Percentiles rank a stretch among this genome's conserved stretches.
Evolutionary conservation across 768 basidiomycete species (phyloP).

Genomic region (Rhodocollybia butyracea): DNA sequence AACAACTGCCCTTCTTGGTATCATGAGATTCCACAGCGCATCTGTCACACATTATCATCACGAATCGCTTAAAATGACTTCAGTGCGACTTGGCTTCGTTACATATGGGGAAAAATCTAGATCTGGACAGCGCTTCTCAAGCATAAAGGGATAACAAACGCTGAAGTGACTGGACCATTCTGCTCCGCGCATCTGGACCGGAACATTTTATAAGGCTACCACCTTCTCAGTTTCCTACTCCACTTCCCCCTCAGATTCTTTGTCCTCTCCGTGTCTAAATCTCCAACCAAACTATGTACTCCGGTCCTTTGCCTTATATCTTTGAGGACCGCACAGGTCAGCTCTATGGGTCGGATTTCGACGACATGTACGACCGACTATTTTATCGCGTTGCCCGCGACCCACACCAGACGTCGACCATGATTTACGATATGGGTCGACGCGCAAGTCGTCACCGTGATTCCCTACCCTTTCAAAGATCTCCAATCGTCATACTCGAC

Average conservation of each 20-base stretch:
- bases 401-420: constrained; percentile 39
- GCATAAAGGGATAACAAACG: constrained; percentile 2
- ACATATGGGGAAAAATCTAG: background rate
- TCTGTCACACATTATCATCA: too few species aligned
- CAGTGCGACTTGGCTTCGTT: background rate
- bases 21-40: too few species aligned
- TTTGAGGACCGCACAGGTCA: constrained; percentile 69
- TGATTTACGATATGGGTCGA: constrained; percentile 64
- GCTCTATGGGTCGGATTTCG: constrained; percentile 58
- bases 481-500: constrained; percentile 56
- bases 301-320: constrained; percentile 43
- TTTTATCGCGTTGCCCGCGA: constrained; percentile 60
- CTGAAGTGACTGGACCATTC: too few species aligned
- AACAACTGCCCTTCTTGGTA: too few species aligned
- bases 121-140: background rate
- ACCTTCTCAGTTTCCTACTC: background rate
- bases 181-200: too few species aligned
- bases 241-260: background rate
- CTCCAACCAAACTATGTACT: background rate
- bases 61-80: too few species aligned
- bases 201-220: background rate
- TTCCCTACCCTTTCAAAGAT: constrained; percentile 45
- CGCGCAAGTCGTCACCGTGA: constrained; percentile 61
- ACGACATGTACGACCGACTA: constrained; percentile 75
- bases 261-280: background rate